Conservation (phyloP, 2,329 filamentous ascomycete genomes). For the Neopestalotiopsis sp. region DNA sequence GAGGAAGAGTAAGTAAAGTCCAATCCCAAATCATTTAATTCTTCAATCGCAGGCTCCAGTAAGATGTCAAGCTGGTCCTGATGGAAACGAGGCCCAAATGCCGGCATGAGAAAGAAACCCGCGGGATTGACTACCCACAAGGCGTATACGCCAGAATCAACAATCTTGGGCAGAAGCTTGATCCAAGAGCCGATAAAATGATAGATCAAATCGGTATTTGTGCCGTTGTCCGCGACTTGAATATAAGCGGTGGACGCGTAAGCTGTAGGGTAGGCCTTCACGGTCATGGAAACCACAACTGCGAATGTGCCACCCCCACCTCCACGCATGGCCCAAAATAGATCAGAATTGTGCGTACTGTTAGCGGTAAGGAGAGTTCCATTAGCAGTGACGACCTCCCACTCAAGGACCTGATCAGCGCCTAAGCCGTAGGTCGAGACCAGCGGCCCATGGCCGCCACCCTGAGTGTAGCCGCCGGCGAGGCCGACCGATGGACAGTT, state of each 20-base stretch:
- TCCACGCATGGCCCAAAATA: constrained; percentile 61
- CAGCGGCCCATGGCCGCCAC: constrained; percentile 58
- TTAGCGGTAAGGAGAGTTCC: constrained; percentile 48
- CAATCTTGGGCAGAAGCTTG: constrained; percentile 16
- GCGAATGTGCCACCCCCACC: constrained; percentile 59
- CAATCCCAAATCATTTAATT: constrained; percentile 11
- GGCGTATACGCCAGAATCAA: constrained; percentile 20
- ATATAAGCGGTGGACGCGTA: constrained; percentile 14
- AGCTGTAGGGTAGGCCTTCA: constrained; percentile 20
- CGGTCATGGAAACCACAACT: constrained; percentile 41
- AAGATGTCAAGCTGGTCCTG: constrained; percentile 15
- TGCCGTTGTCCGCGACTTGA: constrained; percentile 15
- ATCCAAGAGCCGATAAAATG: constrained; percentile 19
- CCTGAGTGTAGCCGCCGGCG: constrained; percentile 59
- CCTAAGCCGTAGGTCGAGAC: constrained; percentile 51
- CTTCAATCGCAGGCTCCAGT: not conserved
- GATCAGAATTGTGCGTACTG: constrained; percentile 47
- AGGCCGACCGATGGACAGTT: constrained; percentile 48
- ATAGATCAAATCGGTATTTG: constrained; percentile 21
- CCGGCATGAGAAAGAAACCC: constrained; percentile 23
- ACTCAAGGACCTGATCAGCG: constrained; percentile 57
- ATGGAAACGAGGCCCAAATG: constrained; percentile 14
- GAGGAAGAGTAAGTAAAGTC: constrained; percentile 20
- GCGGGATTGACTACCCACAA: constrained; percentile 19
- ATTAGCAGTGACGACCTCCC: constrained; percentile 51